phyloP scores from a whole-genome alignment of 2,329 filamentous ascomycete genomes.

The Ascochyta fabae region DNA sequence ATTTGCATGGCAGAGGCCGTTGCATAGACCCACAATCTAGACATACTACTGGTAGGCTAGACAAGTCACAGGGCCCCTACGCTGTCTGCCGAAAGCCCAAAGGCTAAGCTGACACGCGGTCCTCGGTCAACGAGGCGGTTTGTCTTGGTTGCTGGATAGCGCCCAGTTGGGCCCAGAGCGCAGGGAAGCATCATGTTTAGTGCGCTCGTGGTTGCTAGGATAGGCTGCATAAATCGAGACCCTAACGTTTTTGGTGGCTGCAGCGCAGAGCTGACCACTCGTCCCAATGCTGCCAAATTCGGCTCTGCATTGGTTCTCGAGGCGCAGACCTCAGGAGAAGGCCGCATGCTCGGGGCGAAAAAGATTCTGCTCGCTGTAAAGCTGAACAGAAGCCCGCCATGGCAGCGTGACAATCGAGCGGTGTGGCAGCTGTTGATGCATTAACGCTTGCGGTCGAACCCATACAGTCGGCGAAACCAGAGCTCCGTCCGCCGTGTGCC shows the following conservation, averaged over 20 bases:
- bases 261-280: slow-evolving; percentile 22
- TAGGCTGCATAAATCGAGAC: slow-evolving; percentile 25
- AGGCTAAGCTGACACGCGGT: slow-evolving; percentile 41
- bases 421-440: slow-evolving; percentile 13
- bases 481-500: slow-evolving; percentile 27
- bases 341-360: background rate
- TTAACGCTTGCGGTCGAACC: slow-evolving; percentile 19
- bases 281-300: slow-evolving; percentile 5
- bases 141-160: slow-evolving; percentile 30
- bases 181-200: slow-evolving; percentile 17
- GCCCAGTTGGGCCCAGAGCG: slow-evolving; percentile 25
- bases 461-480: slow-evolving; percentile 35
- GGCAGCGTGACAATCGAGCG: slow-evolving; percentile 15
- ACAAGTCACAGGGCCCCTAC: slow-evolving; percentile 34
- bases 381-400: background rate
- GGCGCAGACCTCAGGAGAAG: slow-evolving; percentile 15
- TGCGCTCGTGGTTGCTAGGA: slow-evolving; percentile 26
- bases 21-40: slow-evolving; percentile 36
- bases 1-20: slow-evolving; percentile 27
- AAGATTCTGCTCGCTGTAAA: background rate
- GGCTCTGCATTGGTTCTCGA: slow-evolving; percentile 14
- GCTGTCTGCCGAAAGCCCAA: slow-evolving; percentile 30
- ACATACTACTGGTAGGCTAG: slow-evolving; percentile 16
- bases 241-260: slow-evolving; percentile 28
- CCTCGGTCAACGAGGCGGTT: slow-evolving; percentile 23